Evolutionary conservation across 345 rosid genomes (phyloP).

Genomic region (Camelina sativa): DNA sequence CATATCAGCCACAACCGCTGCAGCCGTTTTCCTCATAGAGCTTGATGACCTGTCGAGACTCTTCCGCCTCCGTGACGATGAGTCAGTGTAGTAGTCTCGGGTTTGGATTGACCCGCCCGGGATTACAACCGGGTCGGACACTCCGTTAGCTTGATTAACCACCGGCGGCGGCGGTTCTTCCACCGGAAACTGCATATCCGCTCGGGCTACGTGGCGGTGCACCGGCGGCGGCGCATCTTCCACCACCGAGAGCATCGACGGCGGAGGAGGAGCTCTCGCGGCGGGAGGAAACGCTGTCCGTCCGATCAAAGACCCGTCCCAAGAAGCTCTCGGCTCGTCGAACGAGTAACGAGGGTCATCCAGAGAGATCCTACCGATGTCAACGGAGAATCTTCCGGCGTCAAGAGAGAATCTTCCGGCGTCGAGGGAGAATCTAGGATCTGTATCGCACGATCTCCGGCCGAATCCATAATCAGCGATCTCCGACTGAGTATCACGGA

Average conservation of each 20-base stretch:
- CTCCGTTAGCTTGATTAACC: not conserved
- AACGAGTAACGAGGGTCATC: slow-evolving; percentile 91
- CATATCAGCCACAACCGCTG: slow-evolving; percentile 86
- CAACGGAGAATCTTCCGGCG: slow-evolving; percentile 55
- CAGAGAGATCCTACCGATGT: slow-evolving; percentile 49
- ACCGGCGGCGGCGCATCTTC: slow-evolving; percentile 73
- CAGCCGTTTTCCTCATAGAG: slow-evolving; percentile 80
- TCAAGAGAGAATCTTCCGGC: slow-evolving; percentile 61
- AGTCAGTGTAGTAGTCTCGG: slow-evolving; percentile 88
- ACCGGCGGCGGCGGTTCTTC: slow-evolving; percentile 52
- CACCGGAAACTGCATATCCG: slow-evolving; percentile 88
- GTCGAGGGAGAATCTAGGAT: slow-evolving; percentile 91
- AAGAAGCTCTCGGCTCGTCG: slow-evolving; percentile 96
- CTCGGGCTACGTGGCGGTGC: slow-evolving; percentile 56
- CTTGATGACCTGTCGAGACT: slow-evolving; percentile 91
- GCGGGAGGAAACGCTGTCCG: slow-evolving; percentile 41
- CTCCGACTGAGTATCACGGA: slow-evolving; percentile 94
- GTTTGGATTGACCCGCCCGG: slow-evolving; percentile 98
- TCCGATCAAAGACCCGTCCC: slow-evolving; percentile 94
- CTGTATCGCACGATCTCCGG: slow-evolving; percentile 96
- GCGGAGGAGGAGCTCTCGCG: slow-evolving; percentile 68
- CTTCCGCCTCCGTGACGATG: slow-evolving; percentile 81
- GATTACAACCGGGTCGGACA: slow-evolving; percentile 40
- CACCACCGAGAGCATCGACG: slow-evolving; percentile 85
- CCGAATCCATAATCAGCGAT: slow-evolving; percentile 97